A percentile compares a stretch with the other conserved stretches of the same genome.
phyloP scores from a whole-genome alignment of 1,284 basidiomycete genomes.

The Boletellus deceptivus region DNA sequence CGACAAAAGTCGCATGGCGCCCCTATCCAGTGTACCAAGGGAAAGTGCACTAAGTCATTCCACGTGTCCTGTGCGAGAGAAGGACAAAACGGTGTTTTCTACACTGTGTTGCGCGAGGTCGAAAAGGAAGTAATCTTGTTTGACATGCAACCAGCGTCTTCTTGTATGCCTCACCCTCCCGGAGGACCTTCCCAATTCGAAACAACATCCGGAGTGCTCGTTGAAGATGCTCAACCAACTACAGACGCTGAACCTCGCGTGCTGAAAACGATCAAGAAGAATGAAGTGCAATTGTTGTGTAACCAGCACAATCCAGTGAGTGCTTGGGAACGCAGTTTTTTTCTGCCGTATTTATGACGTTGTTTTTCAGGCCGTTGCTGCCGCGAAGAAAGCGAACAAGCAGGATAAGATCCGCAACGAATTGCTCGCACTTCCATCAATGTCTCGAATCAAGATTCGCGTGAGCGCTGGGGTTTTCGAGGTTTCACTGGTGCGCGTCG shows the following conservation, averaged over 20 bases:
- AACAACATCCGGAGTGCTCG: not conserved
- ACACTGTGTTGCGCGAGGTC: constrained; percentile 61
- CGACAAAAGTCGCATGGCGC: constrained; percentile 76
- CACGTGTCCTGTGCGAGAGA: constrained; percentile 88
- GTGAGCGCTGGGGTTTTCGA: constrained; percentile 78
- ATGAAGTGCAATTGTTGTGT: constrained; percentile 73
- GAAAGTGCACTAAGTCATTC: constrained; percentile 90
- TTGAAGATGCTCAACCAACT: constrained; percentile 2
- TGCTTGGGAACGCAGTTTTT: constrained; percentile 14
- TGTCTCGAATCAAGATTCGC: constrained; percentile 78
- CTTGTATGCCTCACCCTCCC: constrained; percentile 20
- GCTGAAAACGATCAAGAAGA: constrained; percentile 65
- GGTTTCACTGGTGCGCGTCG: constrained; percentile 67
- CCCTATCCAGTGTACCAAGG: constrained; percentile 92
- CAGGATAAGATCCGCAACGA: constrained; percentile 64
- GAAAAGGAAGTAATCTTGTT: constrained; percentile 74
- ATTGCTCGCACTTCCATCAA: constrained; percentile 63
- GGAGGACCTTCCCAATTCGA: constrained; percentile 7
- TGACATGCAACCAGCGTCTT: constrained; percentile 31
- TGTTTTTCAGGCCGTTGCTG: constrained; percentile 55
- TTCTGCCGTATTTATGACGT: constrained; percentile 3
- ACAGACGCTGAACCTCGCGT: constrained; percentile 38
- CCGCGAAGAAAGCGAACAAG: constrained; percentile 68
- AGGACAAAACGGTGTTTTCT: constrained; percentile 56
- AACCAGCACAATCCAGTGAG: constrained; percentile 81